Evolutionary conservation across 805 yeast species (phyloP).

Genomic region (Yarrowia deformans): DNA sequence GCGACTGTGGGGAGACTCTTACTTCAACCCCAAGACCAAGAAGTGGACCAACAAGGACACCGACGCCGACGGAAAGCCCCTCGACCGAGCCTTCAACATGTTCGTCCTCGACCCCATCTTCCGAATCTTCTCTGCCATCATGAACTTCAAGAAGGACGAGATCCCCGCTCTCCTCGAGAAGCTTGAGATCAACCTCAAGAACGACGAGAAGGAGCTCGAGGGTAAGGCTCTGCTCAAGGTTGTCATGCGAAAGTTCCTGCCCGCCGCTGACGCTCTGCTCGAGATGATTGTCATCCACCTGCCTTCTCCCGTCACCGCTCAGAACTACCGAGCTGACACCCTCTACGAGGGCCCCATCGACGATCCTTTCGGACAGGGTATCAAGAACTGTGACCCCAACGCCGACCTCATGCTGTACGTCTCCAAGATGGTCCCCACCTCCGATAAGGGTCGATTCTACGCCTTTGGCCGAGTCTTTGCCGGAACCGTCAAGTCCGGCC

Average conservation of each 20-base stretch:
- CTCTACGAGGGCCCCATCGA: constrained; percentile 94
- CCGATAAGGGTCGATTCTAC: constrained; percentile 99
- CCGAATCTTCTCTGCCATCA: constrained; percentile 94
- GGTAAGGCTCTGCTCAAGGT: constrained; percentile 98
- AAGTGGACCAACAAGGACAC: constrained; percentile 96
- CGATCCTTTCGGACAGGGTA: constrained; percentile 87
- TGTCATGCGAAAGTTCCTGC: constrained; percentile 99
- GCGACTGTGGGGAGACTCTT: constrained; percentile 99
- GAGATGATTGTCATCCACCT: constrained; percentile 98
- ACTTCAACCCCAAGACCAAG: constrained; percentile 99
- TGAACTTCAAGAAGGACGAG: constrained; percentile 99
- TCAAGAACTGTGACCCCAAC: constrained; percentile 97
- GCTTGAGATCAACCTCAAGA: constrained; percentile 91
- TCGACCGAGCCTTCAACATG: constrained; percentile 99
- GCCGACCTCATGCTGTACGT: constrained; percentile 99
- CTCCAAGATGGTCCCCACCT: constrained; percentile 99
- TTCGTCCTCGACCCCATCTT: constrained; percentile 98
- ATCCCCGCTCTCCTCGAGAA: constrained; percentile 89
- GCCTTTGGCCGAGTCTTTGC: constrained; percentile 99
- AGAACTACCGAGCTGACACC: constrained; percentile 98
- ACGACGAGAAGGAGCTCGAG: constrained; percentile 97
- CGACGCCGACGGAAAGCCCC: constrained; percentile 92
- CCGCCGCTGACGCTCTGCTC: constrained; percentile 99
- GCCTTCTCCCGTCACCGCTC: constrained; percentile 99
- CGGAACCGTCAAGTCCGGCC: constrained; percentile 99